phyloP scores from a whole-genome alignment of 331 rosid genomes.

The Pyracantha coccinea region DNA sequence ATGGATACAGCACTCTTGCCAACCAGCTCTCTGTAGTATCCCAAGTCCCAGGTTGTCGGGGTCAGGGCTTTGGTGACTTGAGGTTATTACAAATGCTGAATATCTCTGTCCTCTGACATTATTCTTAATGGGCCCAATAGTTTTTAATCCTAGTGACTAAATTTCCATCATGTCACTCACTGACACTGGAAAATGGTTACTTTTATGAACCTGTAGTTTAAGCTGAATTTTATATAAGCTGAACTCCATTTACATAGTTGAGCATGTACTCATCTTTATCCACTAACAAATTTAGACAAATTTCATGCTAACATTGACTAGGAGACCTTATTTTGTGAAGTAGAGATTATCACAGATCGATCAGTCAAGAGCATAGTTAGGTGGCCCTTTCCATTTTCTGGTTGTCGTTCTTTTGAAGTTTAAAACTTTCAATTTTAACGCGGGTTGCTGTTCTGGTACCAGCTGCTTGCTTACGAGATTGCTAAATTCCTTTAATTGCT shows the following conservation, averaged over 20 bases:
- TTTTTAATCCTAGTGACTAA: neutral
- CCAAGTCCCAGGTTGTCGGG: neutral
- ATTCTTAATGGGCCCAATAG: neutral
- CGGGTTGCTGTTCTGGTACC: neutral
- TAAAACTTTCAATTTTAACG: neutral
- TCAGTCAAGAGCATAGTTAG: neutral
- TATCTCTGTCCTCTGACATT: neutral
- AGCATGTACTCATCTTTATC: neutral
- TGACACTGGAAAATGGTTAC: neutral
- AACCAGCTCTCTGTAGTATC: neutral
- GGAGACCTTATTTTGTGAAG: neutral
- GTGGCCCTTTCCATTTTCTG: neutral
- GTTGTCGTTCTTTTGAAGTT: neutral
- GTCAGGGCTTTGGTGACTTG: neutral
- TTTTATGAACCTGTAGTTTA: neutral
- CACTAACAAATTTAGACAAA: neutral
- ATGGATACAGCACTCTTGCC: neutral
- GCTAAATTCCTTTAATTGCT: neutral
- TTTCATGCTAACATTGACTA: neutral
- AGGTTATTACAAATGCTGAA: neutral
- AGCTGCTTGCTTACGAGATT: neutral
- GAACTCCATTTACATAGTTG: neutral
- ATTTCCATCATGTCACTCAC: neutral
- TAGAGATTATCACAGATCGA: neutral
- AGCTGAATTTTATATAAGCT: neutral